phyloP scores from a whole-genome alignment of 208 protist genomes.

The Acanthamoeba polyphaga region DNA sequence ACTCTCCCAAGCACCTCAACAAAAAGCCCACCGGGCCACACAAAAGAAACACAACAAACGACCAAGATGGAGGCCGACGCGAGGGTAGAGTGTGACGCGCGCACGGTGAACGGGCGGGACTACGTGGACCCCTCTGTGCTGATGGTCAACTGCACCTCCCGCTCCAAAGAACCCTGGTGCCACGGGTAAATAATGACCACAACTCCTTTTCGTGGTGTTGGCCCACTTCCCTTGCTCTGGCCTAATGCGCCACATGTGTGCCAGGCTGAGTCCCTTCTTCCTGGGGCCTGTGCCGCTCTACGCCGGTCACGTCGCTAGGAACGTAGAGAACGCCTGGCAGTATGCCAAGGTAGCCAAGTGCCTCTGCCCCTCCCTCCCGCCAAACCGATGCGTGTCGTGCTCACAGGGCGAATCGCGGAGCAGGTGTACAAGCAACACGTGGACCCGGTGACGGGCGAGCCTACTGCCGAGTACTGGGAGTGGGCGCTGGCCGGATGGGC shows the following conservation, averaged over 20 bases:
- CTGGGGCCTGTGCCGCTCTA: slow-evolving; percentile 59
- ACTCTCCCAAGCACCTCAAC: too few relatives aligned
- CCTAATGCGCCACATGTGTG: background rate
- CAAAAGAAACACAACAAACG: background rate
- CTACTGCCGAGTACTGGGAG: slow-evolving; percentile 67
- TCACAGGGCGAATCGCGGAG: too few relatives aligned
- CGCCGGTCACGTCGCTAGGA: background rate
- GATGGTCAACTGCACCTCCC: slow-evolving; percentile 41
- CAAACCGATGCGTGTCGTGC: background rate
- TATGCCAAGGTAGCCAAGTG: slow-evolving; percentile 67
- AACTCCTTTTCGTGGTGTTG: background rate
- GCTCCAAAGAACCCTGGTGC: slow-evolving; percentile 35
- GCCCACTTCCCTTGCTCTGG: background rate
- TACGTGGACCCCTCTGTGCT: slow-evolving; percentile 35
- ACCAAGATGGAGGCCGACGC: background rate
- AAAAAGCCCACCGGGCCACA: too few relatives aligned
- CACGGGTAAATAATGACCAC: background rate
- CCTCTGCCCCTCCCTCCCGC: background rate
- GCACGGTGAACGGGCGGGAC: slow-evolving; percentile 2
- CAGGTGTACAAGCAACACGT: slow-evolving; percentile 59
- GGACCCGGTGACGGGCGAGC: slow-evolving; percentile 55
- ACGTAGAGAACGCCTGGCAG: slow-evolving; percentile 79
- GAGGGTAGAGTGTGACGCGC: background rate
- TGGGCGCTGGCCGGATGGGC: slow-evolving; percentile 72
- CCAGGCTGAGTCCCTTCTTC: slow-evolving; percentile 70